Evolutionary conservation across 2,329 filamentous ascomycete species (phyloP), one percentile per base, ranked within the genome.

Genomic region (Hirsutella minnesotensis): DNA sequence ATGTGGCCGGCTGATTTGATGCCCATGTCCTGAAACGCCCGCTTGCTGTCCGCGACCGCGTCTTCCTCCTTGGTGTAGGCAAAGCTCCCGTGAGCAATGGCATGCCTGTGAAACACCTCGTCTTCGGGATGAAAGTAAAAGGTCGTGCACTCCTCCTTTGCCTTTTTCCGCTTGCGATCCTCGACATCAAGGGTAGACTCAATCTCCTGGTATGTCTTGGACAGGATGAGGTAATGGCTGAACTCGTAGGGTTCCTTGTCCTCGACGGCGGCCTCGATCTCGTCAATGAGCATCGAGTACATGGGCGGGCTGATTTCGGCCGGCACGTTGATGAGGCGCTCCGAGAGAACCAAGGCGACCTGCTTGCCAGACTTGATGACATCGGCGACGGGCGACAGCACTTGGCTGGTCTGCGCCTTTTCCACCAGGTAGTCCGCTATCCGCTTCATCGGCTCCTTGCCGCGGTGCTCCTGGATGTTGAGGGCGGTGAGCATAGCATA

Each of bases 91-190:
- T 75, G 69, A 13, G 78, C 86, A 33, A 78, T 47, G 3, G 87
- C 84, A 64, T 90, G 75, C 56, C 79, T 79, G 50, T 92, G 79
- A 54, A 95, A 66, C 41, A 90, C 76, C 68, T 96, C 92, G 57
- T 98, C 92, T 65, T 98, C 92, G 0, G 88, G 83, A 60, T 98
- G 92, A 70, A 96, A 98, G 64, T 89, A 94, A 64, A 88, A 94
- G 29, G 77, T 70, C 53, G 83, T 75, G 9, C 69, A 65, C 41
- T 72, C 69, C 46, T 74, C 64, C 59, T 73, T 74, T 44, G 70
- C 76, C 66, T 82, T 84, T 65, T 84, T 89, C 53, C 73, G 72
- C 49, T 79, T 63, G 41, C 62, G 58, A 33, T 57, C 56, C 56
- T 83, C 79, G 42, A 75, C 70, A 51, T 90, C 84, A 15, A 96